Evolutionary conservation across 495 filamentous ascomycete species (phyloP).

Genomic region (Aspergillus conjunctus): DNA sequence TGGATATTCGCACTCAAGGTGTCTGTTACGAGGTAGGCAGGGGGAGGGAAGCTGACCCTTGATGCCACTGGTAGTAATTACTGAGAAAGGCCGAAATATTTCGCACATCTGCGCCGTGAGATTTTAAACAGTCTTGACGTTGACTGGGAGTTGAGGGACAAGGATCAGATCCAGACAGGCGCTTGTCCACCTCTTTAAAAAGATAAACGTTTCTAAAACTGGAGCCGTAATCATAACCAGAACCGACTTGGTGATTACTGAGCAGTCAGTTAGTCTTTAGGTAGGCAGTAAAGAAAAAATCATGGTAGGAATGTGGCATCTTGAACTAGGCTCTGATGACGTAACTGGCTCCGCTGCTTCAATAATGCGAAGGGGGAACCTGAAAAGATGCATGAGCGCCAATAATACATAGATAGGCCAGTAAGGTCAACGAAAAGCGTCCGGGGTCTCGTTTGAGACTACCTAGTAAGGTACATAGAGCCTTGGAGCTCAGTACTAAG

Average conservation of each 20-base stretch:
- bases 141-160: too few relatives aligned
- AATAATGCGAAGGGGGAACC: not conserved
- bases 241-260: too few relatives aligned
- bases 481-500: too few relatives aligned
- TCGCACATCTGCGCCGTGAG: too few relatives aligned
- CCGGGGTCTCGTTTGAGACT: conserved; percentile 5
- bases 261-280: too few relatives aligned
- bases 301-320: not conserved
- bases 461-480: too few relatives aligned
- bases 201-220: not conserved
- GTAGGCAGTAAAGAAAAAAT: not conserved
- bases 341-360: conserved; percentile 1
- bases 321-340: conserved; percentile 19
- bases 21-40: too few relatives aligned
- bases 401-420: conserved; percentile 7
- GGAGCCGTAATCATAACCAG: not conserved
- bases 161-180: too few relatives aligned
- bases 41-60: too few relatives aligned
- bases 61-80: too few relatives aligned
- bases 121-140: too few relatives aligned
- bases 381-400: conserved; percentile 1
- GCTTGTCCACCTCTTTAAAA: not conserved
- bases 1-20: not conserved
- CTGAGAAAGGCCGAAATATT: too few relatives aligned
- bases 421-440: not conserved